phyloP scores from a whole-genome alignment of 495 filamentous ascomycete genomes.

The Pyronema domesticum region DNA sequence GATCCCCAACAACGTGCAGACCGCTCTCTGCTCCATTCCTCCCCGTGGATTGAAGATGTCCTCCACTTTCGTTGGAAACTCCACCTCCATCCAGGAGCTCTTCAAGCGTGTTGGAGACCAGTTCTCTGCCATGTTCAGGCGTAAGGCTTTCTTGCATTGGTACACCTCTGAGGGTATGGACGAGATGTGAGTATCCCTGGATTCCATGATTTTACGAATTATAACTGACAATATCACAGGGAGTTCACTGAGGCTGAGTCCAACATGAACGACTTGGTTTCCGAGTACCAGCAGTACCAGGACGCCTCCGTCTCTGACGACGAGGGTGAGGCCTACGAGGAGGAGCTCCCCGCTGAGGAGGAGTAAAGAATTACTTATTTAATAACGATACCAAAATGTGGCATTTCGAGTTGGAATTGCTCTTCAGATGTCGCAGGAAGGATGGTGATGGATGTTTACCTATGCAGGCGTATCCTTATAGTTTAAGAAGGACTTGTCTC shows the following conservation, averaged over 20 bases:
- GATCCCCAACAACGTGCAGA: conserved; percentile 99
- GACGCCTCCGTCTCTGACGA: conserved; percentile 73
- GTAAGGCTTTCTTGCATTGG: conserved; percentile 99
- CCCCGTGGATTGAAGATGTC: conserved; percentile 98
- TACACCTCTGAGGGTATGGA: conserved; percentile 99
- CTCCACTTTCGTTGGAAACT: conserved; percentile 98
- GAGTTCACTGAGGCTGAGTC: conserved; percentile 99
- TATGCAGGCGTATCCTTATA: background rate
- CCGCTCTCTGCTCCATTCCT: conserved; percentile 96
- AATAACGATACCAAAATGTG: conserved; percentile 6
- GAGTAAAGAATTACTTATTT: conserved; percentile 26
- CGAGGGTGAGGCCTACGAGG: conserved; percentile 44
- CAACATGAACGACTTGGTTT: conserved; percentile 99
- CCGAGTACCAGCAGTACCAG: conserved; percentile 99
- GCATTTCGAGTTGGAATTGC: background rate
- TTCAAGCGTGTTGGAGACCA: conserved; percentile 99
- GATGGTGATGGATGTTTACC: background rate
- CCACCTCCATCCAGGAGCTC: conserved; percentile 97
- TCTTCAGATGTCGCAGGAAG: background rate
- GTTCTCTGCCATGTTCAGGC: conserved; percentile 99
- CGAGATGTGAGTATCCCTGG: conserved; percentile 50
- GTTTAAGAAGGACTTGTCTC: background rate
- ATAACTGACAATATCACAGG: conserved; percentile 5
- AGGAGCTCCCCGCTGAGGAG: conserved; percentile 38
- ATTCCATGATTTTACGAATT: background rate